Conservation (phyloP, 2,329 filamentous ascomycete species). For the Ophiostoma piceae region DNA sequence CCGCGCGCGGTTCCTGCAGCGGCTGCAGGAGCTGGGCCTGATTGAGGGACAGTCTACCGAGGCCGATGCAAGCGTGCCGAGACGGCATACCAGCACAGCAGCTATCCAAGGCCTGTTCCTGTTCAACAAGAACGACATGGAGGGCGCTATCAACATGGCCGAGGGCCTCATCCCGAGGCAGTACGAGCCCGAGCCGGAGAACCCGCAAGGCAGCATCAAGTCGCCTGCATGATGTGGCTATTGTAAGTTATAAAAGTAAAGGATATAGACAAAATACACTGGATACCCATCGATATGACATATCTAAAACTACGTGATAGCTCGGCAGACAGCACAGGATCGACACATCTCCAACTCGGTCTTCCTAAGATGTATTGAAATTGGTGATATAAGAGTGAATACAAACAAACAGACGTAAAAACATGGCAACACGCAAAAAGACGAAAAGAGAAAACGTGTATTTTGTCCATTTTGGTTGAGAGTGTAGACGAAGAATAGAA, state of each 20-base stretch:
- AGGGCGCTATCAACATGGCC: slow-evolving; percentile 78
- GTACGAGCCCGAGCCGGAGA: slow-evolving; percentile 46
- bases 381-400: slow-evolving; percentile 10
- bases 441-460: slow-evolving; percentile 24
- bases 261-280: neutral
- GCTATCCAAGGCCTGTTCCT: slow-evolving; percentile 91
- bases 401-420: slow-evolving; percentile 3
- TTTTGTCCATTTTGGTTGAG: slow-evolving; percentile 14
- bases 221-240: slow-evolving; percentile 25
- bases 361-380: neutral
- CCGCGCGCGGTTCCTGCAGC: slow-evolving; percentile 63
- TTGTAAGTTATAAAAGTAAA: neutral
- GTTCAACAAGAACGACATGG: slow-evolving; percentile 87
- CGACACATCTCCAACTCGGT: too few species aligned
- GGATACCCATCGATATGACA: too few species aligned
- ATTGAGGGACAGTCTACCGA: slow-evolving; percentile 37
- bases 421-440: slow-evolving; percentile 5
- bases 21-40: slow-evolving; percentile 64
- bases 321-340: too few species aligned
- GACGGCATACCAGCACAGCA: slow-evolving; percentile 70
- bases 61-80: slow-evolving; percentile 28
- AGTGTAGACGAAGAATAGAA: slow-evolving; percentile 12
- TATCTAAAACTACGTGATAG: too few species aligned
- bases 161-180: slow-evolving; percentile 58
- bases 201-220: slow-evolving; percentile 40